phyloP scores from a whole-genome alignment of 2,329 filamentous ascomycete genomes.

The Kalmusia sp. region DNA sequence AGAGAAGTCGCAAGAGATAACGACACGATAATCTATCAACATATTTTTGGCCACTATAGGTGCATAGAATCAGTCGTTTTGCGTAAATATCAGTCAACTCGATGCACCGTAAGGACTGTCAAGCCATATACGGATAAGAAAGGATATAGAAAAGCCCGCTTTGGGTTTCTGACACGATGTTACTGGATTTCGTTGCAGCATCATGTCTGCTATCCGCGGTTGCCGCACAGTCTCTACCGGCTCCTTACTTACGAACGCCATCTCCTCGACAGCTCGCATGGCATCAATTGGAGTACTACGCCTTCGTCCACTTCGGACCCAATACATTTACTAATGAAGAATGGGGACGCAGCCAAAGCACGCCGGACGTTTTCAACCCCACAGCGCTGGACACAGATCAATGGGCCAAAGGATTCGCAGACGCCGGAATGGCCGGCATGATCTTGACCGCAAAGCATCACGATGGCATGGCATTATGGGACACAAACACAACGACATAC shows the following conservation, averaged over 20 bases:
- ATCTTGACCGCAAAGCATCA: slow-evolving; percentile 49
- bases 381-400: slow-evolving; percentile 20
- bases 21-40: no score
- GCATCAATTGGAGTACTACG: slow-evolving; percentile 20
- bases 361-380: slow-evolving; percentile 19
- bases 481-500: slow-evolving; percentile 44
- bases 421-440: slow-evolving; percentile 43
- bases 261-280: slow-evolving; percentile 18
- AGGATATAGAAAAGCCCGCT: neutral
- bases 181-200: neutral
- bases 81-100: no score
- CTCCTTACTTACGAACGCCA: slow-evolving; percentile 18
- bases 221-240: slow-evolving; percentile 5
- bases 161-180: neutral
- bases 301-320: slow-evolving; percentile 24
- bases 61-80: no score
- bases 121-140: neutral
- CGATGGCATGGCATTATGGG: slow-evolving; percentile 47
- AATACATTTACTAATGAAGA: slow-evolving; percentile 26
- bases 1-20: no score
- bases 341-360: slow-evolving; percentile 21
- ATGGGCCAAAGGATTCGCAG: slow-evolving; percentile 22
- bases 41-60: no score
- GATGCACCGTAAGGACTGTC: no score
- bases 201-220: neutral